Evolutionary conservation across 768 basidiomycete species (phyloP).

Genomic region (Lactifluus pinguis): DNA sequence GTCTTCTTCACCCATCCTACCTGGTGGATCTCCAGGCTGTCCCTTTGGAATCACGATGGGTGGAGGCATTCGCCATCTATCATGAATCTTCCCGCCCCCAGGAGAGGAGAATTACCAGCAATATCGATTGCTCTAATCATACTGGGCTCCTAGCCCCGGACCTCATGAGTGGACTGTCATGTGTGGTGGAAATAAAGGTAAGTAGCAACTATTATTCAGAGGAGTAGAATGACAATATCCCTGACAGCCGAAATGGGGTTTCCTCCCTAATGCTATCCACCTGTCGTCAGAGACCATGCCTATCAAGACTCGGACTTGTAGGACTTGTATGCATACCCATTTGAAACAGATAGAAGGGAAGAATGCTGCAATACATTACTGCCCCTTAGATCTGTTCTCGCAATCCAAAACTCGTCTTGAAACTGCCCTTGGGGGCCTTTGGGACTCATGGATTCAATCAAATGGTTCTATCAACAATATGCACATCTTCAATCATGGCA

Average conservation of each 20-base stretch:
- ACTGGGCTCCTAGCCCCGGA: conserved; percentile 75
- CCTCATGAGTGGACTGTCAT: conserved; percentile 52
- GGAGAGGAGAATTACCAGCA: conserved; percentile 44
- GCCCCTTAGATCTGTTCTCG: conserved; percentile 89
- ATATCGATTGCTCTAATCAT: conserved; percentile 44
- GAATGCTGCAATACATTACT: conserved; percentile 45
- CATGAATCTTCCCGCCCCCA: conserved; percentile 47
- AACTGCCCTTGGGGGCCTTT: conserved; percentile 61
- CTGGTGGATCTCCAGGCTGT: conserved; percentile 53
- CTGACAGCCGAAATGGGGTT: conserved; percentile 92
- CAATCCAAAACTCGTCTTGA: conserved; percentile 47
- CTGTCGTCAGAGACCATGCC: conserved; percentile 48
- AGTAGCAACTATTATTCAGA: conserved; percentile 9
- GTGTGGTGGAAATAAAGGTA: conserved; percentile 92
- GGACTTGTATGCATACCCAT: conserved; percentile 85
- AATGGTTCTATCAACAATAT: conserved; percentile 72
- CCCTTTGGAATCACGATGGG: conserved; percentile 43
- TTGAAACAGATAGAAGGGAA: conserved; percentile 37
- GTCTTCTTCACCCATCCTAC: conserved; percentile 50
- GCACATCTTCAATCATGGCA: conserved; percentile 66
- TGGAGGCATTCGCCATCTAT: conserved; percentile 39
- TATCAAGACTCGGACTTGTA: conserved; percentile 66
- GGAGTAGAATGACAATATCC: neutral
- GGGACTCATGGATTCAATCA: conserved; percentile 61
- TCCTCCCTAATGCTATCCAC: conserved; percentile 58